Evolutionary conservation across 768 basidiomycete genomes (phyloP).

Genomic region (Boletus sp.): DNA sequence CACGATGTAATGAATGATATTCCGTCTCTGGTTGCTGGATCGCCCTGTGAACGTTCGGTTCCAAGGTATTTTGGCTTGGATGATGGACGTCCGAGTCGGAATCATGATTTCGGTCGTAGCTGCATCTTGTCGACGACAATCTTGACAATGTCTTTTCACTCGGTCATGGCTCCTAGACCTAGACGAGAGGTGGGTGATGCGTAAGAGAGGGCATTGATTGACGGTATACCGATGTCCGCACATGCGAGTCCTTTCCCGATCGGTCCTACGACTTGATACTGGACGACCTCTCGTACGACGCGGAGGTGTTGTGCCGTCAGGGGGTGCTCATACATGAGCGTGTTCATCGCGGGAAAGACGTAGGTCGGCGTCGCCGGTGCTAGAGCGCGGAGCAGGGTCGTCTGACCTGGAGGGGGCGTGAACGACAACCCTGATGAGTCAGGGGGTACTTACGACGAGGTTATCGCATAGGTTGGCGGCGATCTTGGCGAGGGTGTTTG

Average conservation of each 20-base stretch:
- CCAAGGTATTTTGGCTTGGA: too few species aligned
- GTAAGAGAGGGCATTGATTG: neutral
- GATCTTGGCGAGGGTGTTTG: constrained; percentile 95
- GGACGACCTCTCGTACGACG: constrained; percentile 68
- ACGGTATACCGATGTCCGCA: constrained; percentile 76
- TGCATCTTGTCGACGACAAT: constrained; percentile 61
- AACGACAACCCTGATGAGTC: constrained; percentile 44
- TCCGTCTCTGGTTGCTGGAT: constrained; percentile 55
- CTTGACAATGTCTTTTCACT: constrained; percentile 87
- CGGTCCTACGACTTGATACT: constrained; percentile 82
- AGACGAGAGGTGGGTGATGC: neutral
- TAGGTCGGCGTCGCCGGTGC: constrained; percentile 84
- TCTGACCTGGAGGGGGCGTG: constrained; percentile 37
- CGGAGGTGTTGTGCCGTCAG: constrained; percentile 82
- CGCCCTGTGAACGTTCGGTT: too few species aligned
- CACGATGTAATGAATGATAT: too few species aligned
- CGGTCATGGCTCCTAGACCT: constrained; percentile 95
- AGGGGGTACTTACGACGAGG: constrained; percentile 86
- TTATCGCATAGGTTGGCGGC: constrained; percentile 73
- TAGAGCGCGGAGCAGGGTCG: constrained; percentile 80
- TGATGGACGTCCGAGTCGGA: too few species aligned
- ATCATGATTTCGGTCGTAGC: constrained; percentile 16
- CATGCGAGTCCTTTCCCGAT: constrained; percentile 71
- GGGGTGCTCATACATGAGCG: too few species aligned
- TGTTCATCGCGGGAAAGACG: constrained; percentile 2